Base-by-base conservation (phyloP, 108 stramenopile genomes). In the Cyclotella atomus region DNA sequence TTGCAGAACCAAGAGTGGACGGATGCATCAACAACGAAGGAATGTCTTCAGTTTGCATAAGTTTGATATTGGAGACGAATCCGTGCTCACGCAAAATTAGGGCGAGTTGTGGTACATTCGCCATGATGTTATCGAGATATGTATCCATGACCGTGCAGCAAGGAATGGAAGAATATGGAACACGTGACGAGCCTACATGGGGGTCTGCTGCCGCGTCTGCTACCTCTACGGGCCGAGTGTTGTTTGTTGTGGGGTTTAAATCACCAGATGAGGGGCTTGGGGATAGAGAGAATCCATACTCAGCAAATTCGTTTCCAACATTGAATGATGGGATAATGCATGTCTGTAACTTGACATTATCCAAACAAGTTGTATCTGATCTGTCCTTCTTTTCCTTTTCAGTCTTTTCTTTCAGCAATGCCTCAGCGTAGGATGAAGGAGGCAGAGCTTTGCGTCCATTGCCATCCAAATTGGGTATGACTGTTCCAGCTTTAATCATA, bases 41-140 rank as follows among this genome's bases (percentile, higher is more conserved):
- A 24, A 92, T 92, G 34, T 91, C 84, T 21, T 92, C 85, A 6
- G 91, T 89, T 24, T 78, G 75, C 23, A 95, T 47, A 19, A 91
- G 65, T 55, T 92, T 95, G 70, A 95, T 86, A 54, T 85, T 87
- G 70, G 89, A 91, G 25, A 95, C 78, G 46, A 88, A 88, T 27
- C 94, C 94, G 25, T 91, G 89, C 53, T 95, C 91, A 44, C 79
- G 85, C 30, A 95, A 61, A 54, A 90, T 87, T 44, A 95, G 81
- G 0, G 94, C 94, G 4, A 95, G 76, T 63, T 95, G 94, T 10
- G 94, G 94, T 8, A 95, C 90, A 73, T 95, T 95, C 19, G 91
- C 87, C 84, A 95, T 95, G 35, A 95, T 73, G 74, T 92, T 92
- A 59, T 95, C 94, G 0, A 95, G 73, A 62, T 95, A 95, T 20